These are phyloP conservation scores for Cucumis melo DNA, from an alignment of 306 rosid genomes.

Conservation along the genomic window DNA sequence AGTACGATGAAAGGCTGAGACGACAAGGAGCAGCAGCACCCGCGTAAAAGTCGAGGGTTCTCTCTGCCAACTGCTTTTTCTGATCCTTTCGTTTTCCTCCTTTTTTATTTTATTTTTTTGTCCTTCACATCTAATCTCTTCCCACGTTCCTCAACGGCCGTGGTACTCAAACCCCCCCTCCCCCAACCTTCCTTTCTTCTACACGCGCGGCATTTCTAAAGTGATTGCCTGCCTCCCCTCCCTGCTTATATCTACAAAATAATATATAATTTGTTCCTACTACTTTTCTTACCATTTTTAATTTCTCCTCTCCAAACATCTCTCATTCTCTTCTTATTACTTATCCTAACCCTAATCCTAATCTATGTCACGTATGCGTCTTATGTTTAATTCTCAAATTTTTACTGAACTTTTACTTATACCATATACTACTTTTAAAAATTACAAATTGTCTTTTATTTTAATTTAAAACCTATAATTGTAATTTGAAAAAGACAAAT, in stretches of 20 bases:
- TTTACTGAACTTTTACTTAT: no score
- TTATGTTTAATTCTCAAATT: no score
- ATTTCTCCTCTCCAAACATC: neutral
- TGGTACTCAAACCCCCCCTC: neutral
- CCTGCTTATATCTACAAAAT: neutral
- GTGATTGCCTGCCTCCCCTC: neutral
- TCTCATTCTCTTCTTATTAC: no score
- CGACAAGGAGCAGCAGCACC: slow-evolving; percentile 20
- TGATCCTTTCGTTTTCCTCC: neutral
- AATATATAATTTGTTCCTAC: no score
- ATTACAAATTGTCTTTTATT: no score
- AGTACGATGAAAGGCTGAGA: slow-evolving; percentile 75
- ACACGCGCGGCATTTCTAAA: neutral
- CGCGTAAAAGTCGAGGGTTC: slow-evolving; percentile 62
- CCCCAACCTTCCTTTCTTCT: no score
- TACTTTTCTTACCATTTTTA: no score
- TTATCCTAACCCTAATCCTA: no score
- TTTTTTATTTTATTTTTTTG: neutral
- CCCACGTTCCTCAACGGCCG: neutral
- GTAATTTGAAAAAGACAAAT: no score
- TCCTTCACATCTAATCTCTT: neutral
- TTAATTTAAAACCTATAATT: no score
- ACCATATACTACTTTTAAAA: no score
- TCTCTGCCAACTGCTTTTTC: slow-evolving; percentile 10
- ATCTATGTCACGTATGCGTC: no score